A percentile compares a stretch with the other conserved stretches of the same genome.
phyloP scores from a whole-genome alignment of 176 grass and related monocot species.

The Zizania latifolia region DNA sequence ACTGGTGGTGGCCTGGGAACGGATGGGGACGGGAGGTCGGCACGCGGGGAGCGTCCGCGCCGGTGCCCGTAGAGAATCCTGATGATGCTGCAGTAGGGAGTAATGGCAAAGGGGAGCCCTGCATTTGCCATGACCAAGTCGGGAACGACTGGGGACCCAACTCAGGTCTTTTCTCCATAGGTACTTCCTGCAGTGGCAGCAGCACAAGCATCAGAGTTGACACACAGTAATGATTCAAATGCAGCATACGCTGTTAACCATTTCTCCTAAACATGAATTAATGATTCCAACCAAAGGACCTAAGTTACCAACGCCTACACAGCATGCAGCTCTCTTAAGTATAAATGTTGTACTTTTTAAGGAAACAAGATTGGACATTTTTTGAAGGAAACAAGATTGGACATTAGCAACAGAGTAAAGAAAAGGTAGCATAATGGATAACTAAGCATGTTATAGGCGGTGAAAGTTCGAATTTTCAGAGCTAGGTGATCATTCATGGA shows the following conservation, averaged over 20 bases:
- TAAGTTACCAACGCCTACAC: too few species aligned
- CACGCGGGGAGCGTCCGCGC: neutral
- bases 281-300: neutral
- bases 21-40: neutral
- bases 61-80: conserved; percentile 65
- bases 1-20: neutral
- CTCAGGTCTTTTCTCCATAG: conserved; percentile 30
- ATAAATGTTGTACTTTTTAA: too few species aligned
- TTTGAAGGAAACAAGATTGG: too few species aligned
- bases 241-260: neutral
- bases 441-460: neutral
- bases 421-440: neutral
- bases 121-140: conserved; percentile 56
- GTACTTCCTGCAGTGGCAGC: conserved; percentile 44
- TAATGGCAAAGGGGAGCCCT: conserved; percentile 33
- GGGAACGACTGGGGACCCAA: conserved; percentile 25
- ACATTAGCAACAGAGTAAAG: neutral
- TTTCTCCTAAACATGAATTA: neutral
- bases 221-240: neutral
- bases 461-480: neutral
- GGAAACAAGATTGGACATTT: too few species aligned
- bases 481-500: conserved; percentile 21
- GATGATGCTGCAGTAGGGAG: conserved; percentile 94
- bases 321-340: neutral
- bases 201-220: neutral